phyloP scores from a whole-genome alignment of 148 eudicot genomes.

The Beta vulgaris region DNA sequence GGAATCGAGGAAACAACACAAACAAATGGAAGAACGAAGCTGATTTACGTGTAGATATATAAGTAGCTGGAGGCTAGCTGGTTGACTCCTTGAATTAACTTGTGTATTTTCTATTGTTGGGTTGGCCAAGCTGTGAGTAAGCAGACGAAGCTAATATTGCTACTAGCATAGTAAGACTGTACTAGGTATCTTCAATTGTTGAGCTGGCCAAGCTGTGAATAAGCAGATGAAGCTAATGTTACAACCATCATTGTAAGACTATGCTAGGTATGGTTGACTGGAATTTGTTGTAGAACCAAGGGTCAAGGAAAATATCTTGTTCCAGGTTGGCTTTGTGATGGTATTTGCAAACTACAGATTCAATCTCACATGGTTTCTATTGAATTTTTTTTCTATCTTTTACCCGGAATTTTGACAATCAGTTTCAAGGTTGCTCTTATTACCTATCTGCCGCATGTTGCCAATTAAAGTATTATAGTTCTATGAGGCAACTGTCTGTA shows the following conservation, averaged over 20 bases:
- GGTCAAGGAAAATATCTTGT: background rate
- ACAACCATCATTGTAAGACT: background rate
- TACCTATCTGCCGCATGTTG: background rate
- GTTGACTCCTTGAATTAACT: background rate
- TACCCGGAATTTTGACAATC: background rate
- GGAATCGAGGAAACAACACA: background rate
- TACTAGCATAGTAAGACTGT: background rate
- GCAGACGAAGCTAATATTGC: background rate
- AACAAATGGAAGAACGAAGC: background rate
- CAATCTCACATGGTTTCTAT: background rate
- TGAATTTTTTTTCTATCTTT: background rate
- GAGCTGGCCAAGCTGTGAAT: background rate
- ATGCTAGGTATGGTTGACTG: no score
- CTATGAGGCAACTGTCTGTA: background rate
- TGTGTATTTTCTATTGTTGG: background rate
- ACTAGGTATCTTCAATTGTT: background rate
- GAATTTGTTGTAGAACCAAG: background rate
- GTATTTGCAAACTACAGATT: background rate
- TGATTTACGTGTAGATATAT: background rate
- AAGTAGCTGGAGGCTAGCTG: background rate
- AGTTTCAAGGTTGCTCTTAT: background rate
- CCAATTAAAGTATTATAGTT: background rate
- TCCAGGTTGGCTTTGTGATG: background rate
- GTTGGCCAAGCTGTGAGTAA: background rate
- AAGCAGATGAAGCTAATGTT: background rate